Percentiles rank a stretch among this genome's conserved stretches.
phyloP scores from a whole-genome alignment of 306 rosid species.

The Prosopis cineraria region DNA sequence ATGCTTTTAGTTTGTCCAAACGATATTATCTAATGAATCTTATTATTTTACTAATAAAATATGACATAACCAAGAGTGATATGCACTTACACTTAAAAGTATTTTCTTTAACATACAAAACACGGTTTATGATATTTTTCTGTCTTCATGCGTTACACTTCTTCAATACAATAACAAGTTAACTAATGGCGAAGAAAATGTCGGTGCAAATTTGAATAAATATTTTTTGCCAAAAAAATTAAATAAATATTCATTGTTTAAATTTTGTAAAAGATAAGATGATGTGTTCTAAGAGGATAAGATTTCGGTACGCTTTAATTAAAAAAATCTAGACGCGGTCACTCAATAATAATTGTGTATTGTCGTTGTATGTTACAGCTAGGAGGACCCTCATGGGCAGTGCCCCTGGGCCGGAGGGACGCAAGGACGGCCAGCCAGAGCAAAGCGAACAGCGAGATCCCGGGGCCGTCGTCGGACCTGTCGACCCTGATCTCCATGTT shows the following conservation, averaged over 20 bases:
- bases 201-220: not conserved
- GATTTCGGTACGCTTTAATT: not conserved
- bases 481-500: conserved; percentile 51
- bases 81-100: no score
- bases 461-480: conserved; percentile 56
- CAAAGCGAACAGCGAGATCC: conserved; percentile 61
- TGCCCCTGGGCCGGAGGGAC: conserved; percentile 70
- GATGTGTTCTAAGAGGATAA: not conserved
- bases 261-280: not conserved
- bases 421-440: conserved; percentile 72
- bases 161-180: not conserved
- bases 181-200: not conserved
- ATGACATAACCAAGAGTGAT: no score
- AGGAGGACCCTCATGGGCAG: conserved; percentile 76
- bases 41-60: no score
- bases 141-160: not conserved
- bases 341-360: not conserved
- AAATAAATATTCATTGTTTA: not conserved
- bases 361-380: conserved; percentile 37
- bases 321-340: not conserved
- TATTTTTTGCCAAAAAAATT: no score
- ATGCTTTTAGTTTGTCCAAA: no score
- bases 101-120: no score
- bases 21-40: no score
- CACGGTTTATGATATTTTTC: no score